Percentiles rank a stretch among this genome's conserved stretches.
These are phyloP conservation scores for Boletus coccyginus DNA, from an alignment of 768 basidiomycete genomes.

Conservation along the genomic window DNA sequence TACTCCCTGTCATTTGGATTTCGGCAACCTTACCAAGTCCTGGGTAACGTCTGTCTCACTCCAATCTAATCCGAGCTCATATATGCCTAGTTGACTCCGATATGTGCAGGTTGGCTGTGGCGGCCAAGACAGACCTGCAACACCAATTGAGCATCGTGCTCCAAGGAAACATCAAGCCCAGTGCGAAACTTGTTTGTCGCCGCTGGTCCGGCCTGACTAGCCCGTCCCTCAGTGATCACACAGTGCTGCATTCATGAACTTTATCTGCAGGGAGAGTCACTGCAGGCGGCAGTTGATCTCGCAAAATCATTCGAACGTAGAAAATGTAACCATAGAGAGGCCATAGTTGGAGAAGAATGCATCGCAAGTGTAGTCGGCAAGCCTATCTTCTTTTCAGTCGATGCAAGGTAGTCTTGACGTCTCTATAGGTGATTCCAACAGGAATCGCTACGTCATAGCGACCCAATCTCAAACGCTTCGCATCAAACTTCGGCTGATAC, in stretches of 20 bases:
- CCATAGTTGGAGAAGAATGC: constrained; percentile 85
- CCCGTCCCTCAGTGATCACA: constrained; percentile 85
- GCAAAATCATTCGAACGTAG: constrained; percentile 92
- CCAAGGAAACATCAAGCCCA: constrained; percentile 87
- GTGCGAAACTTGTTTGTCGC: constrained; percentile 47
- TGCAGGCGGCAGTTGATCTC: constrained; percentile 78
- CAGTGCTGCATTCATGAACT: constrained; percentile 96
- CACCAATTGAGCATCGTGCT: constrained; percentile 76
- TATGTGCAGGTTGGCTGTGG: constrained; percentile 68
- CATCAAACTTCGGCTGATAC: constrained; percentile 61
- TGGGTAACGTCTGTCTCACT: constrained; percentile 52
- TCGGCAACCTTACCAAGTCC: constrained; percentile 89
- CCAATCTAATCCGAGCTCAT: constrained; percentile 4
- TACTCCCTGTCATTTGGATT: constrained; percentile 89
- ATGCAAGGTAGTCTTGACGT: constrained; percentile 4
- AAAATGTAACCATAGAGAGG: constrained; percentile 91
- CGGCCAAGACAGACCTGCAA: constrained; percentile 70
- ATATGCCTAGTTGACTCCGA: constrained; percentile 71
- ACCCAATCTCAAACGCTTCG: constrained; percentile 79
- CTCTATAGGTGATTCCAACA: constrained; percentile 69
- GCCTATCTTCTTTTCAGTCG: neutral
- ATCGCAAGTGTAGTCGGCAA: constrained; percentile 76
- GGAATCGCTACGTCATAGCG: constrained; percentile 89
- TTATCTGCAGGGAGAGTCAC: constrained; percentile 74
- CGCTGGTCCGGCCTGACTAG: constrained; percentile 33